Percentiles rank a stretch among this genome's conserved stretches.
Conservation (phyloP, 1,284 basidiomycete genomes). For the Bjerkandera adusta region DNA sequence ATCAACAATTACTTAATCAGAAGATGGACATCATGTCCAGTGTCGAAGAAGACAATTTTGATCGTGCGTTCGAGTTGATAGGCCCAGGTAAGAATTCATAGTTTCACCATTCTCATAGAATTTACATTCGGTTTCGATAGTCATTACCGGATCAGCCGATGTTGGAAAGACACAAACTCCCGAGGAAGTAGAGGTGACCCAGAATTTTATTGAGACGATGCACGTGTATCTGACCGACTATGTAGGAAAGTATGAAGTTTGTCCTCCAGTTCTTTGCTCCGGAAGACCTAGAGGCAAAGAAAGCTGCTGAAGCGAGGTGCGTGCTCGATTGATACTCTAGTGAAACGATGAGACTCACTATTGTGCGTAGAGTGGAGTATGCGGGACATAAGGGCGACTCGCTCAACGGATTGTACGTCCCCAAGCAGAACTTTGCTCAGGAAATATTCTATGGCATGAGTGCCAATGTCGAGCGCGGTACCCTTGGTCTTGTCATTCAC, state of each 20-base stretch:
- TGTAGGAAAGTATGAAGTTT: constrained; percentile 34
- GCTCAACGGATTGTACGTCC: constrained; percentile 26
- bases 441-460: constrained; percentile 9
- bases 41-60: constrained; percentile 48
- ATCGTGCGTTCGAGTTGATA: constrained; percentile 46
- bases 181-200: constrained; percentile 21
- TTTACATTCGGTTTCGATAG: constrained; percentile 17
- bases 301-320: constrained; percentile 20
- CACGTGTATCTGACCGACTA: neutral
- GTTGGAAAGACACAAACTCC: constrained; percentile 25
- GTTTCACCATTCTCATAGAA: neutral
- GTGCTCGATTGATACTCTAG: neutral
- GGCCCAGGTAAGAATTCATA: too few relatives aligned
- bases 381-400: constrained; percentile 30
- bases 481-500: constrained; percentile 5
- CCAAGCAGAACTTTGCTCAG: constrained; percentile 17
- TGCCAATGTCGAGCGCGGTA: constrained; percentile 6
- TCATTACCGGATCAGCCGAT: constrained; percentile 34
- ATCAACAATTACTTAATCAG: constrained; percentile 47
- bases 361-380: constrained; percentile 15
- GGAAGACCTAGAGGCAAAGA: constrained; percentile 30
- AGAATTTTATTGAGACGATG: neutral
- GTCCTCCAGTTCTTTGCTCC: constrained; percentile 30
- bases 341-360: too few relatives aligned
- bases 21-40: constrained; percentile 40